These are phyloP conservation scores for Thermochaetoides dissita DNA, from an alignment of 2,329 filamentous ascomycete genomes.

Conservation along the genomic window DNA sequence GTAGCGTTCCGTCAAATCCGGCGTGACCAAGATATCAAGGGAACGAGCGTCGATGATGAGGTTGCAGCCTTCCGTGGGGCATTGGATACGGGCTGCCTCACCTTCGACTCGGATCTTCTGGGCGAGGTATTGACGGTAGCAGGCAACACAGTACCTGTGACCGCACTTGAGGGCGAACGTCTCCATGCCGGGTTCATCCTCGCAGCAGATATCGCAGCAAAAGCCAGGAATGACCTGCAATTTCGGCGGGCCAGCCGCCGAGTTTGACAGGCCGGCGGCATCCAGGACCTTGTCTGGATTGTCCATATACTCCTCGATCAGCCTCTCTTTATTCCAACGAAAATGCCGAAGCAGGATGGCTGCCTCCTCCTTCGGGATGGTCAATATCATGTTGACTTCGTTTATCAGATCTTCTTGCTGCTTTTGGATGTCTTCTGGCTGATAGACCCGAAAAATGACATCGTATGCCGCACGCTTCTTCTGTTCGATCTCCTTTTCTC, in stretches of 20 bases:
- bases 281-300: slow-evolving; percentile 65
- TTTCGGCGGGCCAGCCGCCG: slow-evolving; percentile 46
- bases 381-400: slow-evolving; percentile 83
- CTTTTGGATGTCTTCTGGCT: slow-evolving; percentile 64
- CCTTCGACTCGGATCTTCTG: slow-evolving; percentile 95
- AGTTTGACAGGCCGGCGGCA: slow-evolving; percentile 64
- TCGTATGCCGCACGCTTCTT: slow-evolving; percentile 66
- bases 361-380: slow-evolving; percentile 74
- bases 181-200: slow-evolving; percentile 62
- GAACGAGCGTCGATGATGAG: slow-evolving; percentile 85
- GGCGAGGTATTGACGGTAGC: slow-evolving; percentile 77
- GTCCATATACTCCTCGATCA: slow-evolving; percentile 97
- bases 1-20: slow-evolving; percentile 51
- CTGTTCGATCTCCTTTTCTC: slow-evolving; percentile 50
- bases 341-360: slow-evolving; percentile 82
- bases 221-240: slow-evolving; percentile 64
- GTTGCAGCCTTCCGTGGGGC: slow-evolving; percentile 74
- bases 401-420: slow-evolving; percentile 78
- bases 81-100: slow-evolving; percentile 88
- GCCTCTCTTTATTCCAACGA: slow-evolving; percentile 88
- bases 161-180: slow-evolving; percentile 92
- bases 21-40: slow-evolving; percentile 58
- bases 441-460: slow-evolving; percentile 69
- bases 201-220: slow-evolving; percentile 88
- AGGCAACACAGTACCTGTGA: slow-evolving; percentile 84